Evolutionary conservation across 768 basidiomycete species (phyloP).

Genomic region (Naematelia aurantialba): DNA sequence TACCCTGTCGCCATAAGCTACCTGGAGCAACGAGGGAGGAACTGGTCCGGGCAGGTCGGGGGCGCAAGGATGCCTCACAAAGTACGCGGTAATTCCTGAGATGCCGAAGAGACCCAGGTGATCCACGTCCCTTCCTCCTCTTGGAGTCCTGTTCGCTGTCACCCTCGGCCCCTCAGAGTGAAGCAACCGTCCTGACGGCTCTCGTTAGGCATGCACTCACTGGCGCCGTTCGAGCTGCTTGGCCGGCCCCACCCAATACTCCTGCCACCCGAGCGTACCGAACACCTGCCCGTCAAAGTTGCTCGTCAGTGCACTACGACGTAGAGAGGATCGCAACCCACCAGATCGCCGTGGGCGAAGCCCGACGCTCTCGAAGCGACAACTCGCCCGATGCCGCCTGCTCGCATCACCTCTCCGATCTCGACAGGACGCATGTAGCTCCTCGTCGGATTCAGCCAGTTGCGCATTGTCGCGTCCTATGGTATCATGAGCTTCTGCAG

Average conservation of each 20-base stretch:
- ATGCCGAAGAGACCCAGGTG: constrained; percentile 74
- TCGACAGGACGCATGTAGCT: constrained; percentile 55
- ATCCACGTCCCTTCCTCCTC: constrained; percentile 67
- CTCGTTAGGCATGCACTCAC: constrained; percentile 21
- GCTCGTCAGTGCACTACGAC: neutral
- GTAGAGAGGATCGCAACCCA: constrained; percentile 44
- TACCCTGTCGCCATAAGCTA: constrained; percentile 58
- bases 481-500: constrained; percentile 45
- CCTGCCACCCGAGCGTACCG: constrained; percentile 46
- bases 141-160: constrained; percentile 54
- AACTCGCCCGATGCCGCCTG: constrained; percentile 64
- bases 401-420: constrained; percentile 75
- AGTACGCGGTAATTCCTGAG: constrained; percentile 84
- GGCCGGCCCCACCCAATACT: constrained; percentile 44
- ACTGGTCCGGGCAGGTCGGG: no score
- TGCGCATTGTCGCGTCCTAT: constrained; percentile 83
- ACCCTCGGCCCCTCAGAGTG: no score
- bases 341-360: constrained; percentile 66
- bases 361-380: constrained; percentile 58
- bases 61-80: constrained; percentile 59
- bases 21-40: no score
- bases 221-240: constrained; percentile 27
- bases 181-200: neutral
- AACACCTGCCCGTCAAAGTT: constrained; percentile 17
- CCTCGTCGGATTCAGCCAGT: constrained; percentile 67